phyloP scores from a whole-genome alignment of 192 early-diverging fungal species.

The Coemansia sp. region DNA sequence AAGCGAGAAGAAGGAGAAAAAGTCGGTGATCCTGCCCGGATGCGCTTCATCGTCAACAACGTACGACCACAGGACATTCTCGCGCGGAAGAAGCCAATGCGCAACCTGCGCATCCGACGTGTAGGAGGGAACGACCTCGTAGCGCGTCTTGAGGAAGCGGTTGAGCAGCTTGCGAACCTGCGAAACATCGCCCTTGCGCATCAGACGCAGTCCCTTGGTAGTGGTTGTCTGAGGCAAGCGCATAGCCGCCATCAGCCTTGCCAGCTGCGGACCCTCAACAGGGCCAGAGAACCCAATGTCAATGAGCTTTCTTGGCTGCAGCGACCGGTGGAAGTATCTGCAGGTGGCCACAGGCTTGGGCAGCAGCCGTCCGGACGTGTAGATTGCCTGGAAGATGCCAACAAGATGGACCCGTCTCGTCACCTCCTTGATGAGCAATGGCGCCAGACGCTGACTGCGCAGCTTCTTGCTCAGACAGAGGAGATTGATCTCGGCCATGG shows the following conservation, averaged over 20 bases:
- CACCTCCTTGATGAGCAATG: constrained; percentile 96
- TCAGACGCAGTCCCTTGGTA: constrained; percentile 73
- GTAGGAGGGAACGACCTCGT: constrained; percentile 72
- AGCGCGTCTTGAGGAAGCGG: constrained; percentile 65
- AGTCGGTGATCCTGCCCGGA: constrained; percentile 73
- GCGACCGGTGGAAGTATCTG: constrained; percentile 89
- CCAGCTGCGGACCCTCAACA: constrained; percentile 42
- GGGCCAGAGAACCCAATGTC: constrained; percentile 91
- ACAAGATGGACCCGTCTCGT: constrained; percentile 88
- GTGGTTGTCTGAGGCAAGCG: constrained; percentile 37
- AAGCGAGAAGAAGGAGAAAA: constrained; percentile 93
- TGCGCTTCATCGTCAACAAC: constrained; percentile 79
- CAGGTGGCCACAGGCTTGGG: constrained; percentile 86
- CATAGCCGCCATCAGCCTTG: constrained; percentile 18
- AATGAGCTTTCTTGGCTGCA: constrained; percentile 93
- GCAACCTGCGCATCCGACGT: constrained; percentile 77
- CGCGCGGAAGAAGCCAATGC: constrained; percentile 87
- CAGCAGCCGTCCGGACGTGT: constrained; percentile 89
- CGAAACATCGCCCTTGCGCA: constrained; percentile 76
- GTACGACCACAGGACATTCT: constrained; percentile 88
- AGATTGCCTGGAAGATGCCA: constrained; percentile 97
- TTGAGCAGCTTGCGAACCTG: constrained; percentile 74
- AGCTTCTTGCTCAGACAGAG: constrained; percentile 96
- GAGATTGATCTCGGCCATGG: constrained; percentile 97
- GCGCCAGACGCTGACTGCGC: constrained; percentile 90